These are phyloP conservation scores for Globisporangium cystogenes DNA, from an alignment of 352 stramenopile species.

Conservation along the genomic window DNA sequence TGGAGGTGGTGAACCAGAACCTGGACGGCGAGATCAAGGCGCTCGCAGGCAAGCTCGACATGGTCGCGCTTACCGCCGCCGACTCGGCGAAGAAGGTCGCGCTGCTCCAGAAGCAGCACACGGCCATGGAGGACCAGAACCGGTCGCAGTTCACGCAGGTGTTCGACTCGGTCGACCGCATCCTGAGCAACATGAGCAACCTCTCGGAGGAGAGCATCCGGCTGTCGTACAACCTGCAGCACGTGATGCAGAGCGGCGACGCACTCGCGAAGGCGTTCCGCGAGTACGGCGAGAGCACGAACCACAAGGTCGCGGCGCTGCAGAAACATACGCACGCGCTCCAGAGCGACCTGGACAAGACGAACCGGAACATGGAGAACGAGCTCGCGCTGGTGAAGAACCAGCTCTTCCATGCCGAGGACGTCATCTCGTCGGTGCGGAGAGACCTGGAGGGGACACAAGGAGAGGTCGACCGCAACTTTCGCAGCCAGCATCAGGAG, in stretches of 20 bases:
- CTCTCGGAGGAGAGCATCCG: conserved; percentile 73
- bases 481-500: conserved; percentile 48
- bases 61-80: conserved; percentile 36
- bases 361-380: conserved; percentile 46
- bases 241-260: conserved; percentile 40
- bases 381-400: conserved; percentile 63
- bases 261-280: conserved; percentile 39
- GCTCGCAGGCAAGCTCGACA: conserved; percentile 42
- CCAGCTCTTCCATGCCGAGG: conserved; percentile 72
- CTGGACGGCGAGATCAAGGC: conserved; percentile 56
- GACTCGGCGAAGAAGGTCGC: conserved; percentile 60
- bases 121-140: conserved; percentile 46
- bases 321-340: conserved; percentile 36
- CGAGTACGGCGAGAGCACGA: conserved; percentile 35
- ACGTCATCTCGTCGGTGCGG: conserved; percentile 48
- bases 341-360: conserved; percentile 42
- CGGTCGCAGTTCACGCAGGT: conserved; percentile 53
- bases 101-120: conserved; percentile 49
- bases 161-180: conserved; percentile 63
- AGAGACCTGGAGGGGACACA: conserved; percentile 59
- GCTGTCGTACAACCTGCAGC: conserved; percentile 59
- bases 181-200: conserved; percentile 55
- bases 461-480: conserved; percentile 47
- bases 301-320: conserved; percentile 28
- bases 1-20: conserved; percentile 50